Conservation (phyloP, 805 yeast species). For the Suhomyces sp. region DNA sequence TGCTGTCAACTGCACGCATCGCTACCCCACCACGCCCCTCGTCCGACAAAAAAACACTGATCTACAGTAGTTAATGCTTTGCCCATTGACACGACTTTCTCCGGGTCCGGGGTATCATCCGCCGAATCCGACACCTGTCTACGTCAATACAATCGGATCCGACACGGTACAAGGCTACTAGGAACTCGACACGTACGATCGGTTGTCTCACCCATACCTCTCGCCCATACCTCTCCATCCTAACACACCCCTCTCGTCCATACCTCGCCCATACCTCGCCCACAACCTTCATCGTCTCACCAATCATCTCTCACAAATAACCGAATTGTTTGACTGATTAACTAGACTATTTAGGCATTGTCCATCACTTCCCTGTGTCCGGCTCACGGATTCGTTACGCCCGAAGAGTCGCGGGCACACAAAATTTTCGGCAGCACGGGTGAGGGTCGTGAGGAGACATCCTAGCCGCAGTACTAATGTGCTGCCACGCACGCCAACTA, state of each 20-base stretch:
- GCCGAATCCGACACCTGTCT: not conserved
- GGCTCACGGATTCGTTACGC: constrained; percentile 1
- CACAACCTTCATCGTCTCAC: not conserved
- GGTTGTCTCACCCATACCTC: not conserved
- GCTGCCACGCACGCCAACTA: constrained; percentile 2
- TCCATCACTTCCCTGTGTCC: not conserved
- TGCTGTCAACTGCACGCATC: not conserved
- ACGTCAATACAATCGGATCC: not conserved
- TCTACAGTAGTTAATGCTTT: not conserved
- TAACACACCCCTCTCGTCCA: not conserved
- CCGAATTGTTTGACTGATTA: too few relatives aligned
- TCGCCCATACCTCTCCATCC: not conserved
- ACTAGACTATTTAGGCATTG: not conserved
- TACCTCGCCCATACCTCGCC: not conserved
- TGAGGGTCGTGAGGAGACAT: not conserved
- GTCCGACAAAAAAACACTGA: not conserved
- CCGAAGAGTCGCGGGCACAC: not conserved
- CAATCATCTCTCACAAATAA: not conserved
- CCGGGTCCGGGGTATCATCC: not conserved
- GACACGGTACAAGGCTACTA: not conserved
- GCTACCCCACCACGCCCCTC: not conserved
- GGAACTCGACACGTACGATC: not conserved
- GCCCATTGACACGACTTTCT: not conserved
- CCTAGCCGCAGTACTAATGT: constrained; percentile 1
- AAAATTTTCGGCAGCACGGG: not conserved